These are phyloP conservation scores for Penicillium psychrofluorescens DNA, from an alignment of 495 filamentous ascomycete species.

Conservation along the genomic window DNA sequence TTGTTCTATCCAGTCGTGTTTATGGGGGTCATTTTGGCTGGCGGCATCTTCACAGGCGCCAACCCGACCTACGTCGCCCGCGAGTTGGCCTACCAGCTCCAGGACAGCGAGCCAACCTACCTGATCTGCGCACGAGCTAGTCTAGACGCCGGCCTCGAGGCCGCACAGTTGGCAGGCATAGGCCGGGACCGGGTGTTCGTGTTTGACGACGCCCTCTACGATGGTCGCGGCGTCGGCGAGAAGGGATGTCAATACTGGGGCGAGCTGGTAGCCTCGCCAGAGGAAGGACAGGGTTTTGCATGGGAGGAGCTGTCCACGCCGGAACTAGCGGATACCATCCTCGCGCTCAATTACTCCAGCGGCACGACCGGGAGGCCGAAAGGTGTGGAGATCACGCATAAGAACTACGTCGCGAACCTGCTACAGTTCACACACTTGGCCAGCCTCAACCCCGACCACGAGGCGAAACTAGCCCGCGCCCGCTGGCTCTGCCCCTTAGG, in stretches of 20 bases:
- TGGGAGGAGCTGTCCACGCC: constrained; percentile 34
- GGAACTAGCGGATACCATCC: constrained; percentile 33
- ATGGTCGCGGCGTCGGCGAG: constrained; percentile 26
- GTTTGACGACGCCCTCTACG: constrained; percentile 40
- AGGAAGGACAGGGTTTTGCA: constrained; percentile 36
- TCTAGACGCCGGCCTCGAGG: constrained; percentile 36
- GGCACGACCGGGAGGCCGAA: constrained; percentile 83
- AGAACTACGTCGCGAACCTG: constrained; percentile 63
- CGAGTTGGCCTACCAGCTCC: constrained; percentile 69
- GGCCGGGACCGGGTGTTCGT: constrained; percentile 35
- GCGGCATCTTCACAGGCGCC: constrained; percentile 72
- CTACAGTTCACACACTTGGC: constrained; percentile 48
- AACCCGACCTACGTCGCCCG: constrained; percentile 67
- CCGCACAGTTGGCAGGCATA: constrained; percentile 34
- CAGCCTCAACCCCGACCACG: constrained; percentile 40
- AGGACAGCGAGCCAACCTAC: constrained; percentile 59
- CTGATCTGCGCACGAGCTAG: constrained; percentile 48
- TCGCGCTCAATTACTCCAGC: constrained; percentile 63
- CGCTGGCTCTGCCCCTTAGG: no score
- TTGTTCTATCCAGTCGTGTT: constrained; percentile 68
- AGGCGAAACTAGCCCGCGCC: constrained; percentile 17
- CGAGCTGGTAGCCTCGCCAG: constrained; percentile 30
- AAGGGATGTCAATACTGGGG: constrained; percentile 45
- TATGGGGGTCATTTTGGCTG: constrained; percentile 68
- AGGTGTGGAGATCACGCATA: constrained; percentile 73